Conservation (phyloP, 345 rosid species). For the Chamaenerion angustifolium region DNA sequence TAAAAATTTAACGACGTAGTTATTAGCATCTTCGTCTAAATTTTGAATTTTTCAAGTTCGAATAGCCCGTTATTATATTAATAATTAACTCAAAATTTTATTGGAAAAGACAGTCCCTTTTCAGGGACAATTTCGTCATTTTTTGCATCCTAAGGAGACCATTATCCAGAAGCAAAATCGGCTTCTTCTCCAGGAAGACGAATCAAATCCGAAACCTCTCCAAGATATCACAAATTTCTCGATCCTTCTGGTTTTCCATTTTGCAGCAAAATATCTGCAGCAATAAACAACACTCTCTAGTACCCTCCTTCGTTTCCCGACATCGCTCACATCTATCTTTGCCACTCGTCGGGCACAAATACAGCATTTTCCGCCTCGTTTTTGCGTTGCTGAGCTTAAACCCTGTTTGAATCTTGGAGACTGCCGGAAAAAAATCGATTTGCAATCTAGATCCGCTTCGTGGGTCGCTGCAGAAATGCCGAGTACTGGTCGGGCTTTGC, state of each 20-base stretch:
- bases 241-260: not conserved
- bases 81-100: too few species aligned
- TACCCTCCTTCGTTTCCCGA: too few species aligned
- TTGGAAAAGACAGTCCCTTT: not conserved
- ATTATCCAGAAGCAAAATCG: not conserved
- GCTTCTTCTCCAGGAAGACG: not conserved
- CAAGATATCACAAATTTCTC: not conserved
- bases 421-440: not conserved
- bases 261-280: not conserved
- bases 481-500: conserved; percentile 22
- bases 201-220: not conserved
- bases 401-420: not conserved
- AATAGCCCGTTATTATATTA: too few species aligned
- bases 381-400: not conserved
- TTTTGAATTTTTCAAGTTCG: too few species aligned
- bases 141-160: not conserved
- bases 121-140: not conserved
- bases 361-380: too few species aligned
- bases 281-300: not conserved
- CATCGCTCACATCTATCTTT: too few species aligned
- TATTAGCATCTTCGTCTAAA: too few species aligned
- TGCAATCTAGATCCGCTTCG: not conserved
- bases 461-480: conserved; percentile 15
- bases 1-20: too few species aligned
- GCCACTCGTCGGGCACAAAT: too few species aligned